Evolutionary conservation across 2,329 filamentous ascomycete genomes (phyloP).

Genomic region (Fusarium citri): DNA sequence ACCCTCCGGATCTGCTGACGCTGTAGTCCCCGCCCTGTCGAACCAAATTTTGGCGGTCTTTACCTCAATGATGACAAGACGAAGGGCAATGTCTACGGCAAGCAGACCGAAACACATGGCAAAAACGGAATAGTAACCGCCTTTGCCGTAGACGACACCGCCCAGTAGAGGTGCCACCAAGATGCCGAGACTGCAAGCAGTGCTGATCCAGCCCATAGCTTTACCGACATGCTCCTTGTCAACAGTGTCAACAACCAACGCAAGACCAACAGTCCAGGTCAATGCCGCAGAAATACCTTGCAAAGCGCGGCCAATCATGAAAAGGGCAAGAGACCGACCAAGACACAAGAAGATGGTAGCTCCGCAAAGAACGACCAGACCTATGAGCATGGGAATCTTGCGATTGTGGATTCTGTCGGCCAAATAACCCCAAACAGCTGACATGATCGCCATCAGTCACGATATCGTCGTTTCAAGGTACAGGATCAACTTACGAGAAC

Average conservation of each 20-base stretch:
- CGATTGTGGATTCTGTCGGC: constrained; percentile 51
- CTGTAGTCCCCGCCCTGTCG: background rate
- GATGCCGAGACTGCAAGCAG: constrained; percentile 50
- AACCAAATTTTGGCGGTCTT: constrained; percentile 49
- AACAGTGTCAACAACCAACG: constrained; percentile 52
- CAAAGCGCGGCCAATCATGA: constrained; percentile 49
- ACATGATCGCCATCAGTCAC: constrained; percentile 4
- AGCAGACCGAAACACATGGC: constrained; percentile 53
- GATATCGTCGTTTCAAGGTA: background rate
- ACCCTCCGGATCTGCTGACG: constrained; percentile 3
- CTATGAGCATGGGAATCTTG: constrained; percentile 50
- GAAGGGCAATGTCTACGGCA: constrained; percentile 49
- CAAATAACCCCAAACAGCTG: constrained; percentile 53
- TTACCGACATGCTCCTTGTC: constrained; percentile 48
- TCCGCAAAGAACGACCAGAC: constrained; percentile 47
- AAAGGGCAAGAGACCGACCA: constrained; percentile 47
- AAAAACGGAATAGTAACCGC: constrained; percentile 52
- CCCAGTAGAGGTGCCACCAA: constrained; percentile 50
- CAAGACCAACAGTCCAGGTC: constrained; percentile 53
- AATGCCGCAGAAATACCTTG: constrained; percentile 51
- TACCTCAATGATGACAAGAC: constrained; percentile 50
- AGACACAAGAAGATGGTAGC: constrained; percentile 51
- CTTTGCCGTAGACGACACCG: constrained; percentile 50
- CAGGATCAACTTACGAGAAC: constrained; percentile 46
- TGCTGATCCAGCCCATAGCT: constrained; percentile 52